Evolutionary conservation across 345 rosid species (phyloP).

Genomic region (Trapa incisa): DNA sequence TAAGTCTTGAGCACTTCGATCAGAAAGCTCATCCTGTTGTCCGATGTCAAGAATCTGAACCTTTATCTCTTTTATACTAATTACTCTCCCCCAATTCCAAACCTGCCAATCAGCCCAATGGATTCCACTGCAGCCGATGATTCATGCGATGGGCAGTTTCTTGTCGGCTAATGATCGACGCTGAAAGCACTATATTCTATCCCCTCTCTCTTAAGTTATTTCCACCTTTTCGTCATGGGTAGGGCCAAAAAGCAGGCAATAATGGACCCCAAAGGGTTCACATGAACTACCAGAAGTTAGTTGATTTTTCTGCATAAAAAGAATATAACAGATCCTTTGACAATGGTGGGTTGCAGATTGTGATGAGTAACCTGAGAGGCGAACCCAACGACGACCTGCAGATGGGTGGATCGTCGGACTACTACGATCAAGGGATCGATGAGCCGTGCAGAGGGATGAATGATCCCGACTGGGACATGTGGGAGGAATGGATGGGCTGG

Average conservation of each 20-base stretch:
- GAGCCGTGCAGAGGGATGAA: slow-evolving; percentile 49
- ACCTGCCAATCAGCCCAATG: too few species aligned
- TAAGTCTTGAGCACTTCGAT: neutral
- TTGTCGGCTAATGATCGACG: too few species aligned
- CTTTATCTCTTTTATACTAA: too few species aligned
- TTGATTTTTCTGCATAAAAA: neutral
- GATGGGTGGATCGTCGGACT: slow-evolving; percentile 14
- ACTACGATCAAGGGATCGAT: slow-evolving; percentile 28
- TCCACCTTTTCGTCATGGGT: too few species aligned
- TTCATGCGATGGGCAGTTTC: too few species aligned
- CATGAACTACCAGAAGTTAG: neutral
- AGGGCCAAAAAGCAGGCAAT: too few species aligned
- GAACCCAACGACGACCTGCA: slow-evolving; percentile 19
- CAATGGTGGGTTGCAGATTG: slow-evolving; percentile 22
- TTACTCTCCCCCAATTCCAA: too few species aligned
- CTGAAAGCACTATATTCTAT: too few species aligned
- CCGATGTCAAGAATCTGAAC: too few species aligned
- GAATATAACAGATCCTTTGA: neutral
- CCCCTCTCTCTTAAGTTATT: too few species aligned
- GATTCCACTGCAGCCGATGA: too few species aligned
- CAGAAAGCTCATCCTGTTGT: neutral
- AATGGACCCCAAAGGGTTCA: neutral
- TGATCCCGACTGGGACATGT: slow-evolving; percentile 58
- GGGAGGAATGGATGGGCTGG: slow-evolving; percentile 99
- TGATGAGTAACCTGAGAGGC: slow-evolving; percentile 47